Evolutionary conservation across 129 eudicot species (phyloP).

Genomic region (Helianthus tuberosus): DNA sequence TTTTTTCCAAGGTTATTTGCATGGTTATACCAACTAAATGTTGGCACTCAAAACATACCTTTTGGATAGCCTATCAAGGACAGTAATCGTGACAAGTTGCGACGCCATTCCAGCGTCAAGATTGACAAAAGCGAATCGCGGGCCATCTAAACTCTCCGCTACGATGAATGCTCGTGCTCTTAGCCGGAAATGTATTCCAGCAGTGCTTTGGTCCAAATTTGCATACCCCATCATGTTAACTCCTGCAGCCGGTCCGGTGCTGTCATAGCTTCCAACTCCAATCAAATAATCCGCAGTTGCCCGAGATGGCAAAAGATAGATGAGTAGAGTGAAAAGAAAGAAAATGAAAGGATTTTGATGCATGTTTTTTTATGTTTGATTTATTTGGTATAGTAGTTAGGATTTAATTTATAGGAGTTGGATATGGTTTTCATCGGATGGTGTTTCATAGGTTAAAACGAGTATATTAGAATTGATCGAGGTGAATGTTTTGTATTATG

Average conservation of each 20-base stretch:
- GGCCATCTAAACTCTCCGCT: conserved; percentile 50
- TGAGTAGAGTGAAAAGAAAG: conserved; percentile 21
- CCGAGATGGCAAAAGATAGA: not conserved
- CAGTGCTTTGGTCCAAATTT: conserved; percentile 54
- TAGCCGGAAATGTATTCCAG: conserved; percentile 65
- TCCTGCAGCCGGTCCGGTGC: conserved; percentile 74
- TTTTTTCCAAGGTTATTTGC: not conserved
- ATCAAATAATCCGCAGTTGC: conserved; percentile 53
- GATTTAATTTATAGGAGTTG: conserved; percentile 21
- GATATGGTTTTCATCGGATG: conserved; percentile 33
- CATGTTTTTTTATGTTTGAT: conserved; percentile 21
- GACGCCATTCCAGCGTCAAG: conserved; percentile 83
- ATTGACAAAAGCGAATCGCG: conserved; percentile 62
- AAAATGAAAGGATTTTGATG: conserved; percentile 1
- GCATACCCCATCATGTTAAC: conserved; percentile 86
- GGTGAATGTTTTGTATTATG: conserved; percentile 35
- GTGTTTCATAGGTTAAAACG: conserved; percentile 48
- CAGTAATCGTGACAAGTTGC: conserved; percentile 70
- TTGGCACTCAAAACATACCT: conserved; percentile 11
- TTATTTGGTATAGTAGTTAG: conserved; percentile 1
- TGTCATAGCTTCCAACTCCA: conserved; percentile 74
- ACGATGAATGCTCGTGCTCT: conserved; percentile 67
- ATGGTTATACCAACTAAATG: not conserved
- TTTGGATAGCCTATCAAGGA: conserved; percentile 47
- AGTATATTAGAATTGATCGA: conserved; percentile 36